These are phyloP conservation scores for Mycena epipterygia DNA, from an alignment of 768 basidiomycete species.

Conservation along the genomic window DNA sequence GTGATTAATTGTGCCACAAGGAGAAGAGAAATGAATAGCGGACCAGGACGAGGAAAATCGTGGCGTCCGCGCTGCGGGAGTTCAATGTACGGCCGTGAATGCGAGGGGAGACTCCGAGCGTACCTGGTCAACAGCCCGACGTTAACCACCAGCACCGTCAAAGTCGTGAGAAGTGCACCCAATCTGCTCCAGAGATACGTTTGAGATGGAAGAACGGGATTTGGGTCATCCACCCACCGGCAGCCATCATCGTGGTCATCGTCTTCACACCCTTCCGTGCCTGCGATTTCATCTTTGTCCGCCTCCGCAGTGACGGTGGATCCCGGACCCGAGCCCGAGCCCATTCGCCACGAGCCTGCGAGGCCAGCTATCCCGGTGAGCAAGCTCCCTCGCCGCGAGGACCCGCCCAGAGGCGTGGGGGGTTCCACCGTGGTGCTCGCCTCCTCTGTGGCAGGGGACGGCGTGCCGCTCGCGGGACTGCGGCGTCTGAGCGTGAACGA, in stretches of 20 bases:
- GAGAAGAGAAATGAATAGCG: constrained; percentile 41
- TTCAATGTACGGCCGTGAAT: too few species aligned
- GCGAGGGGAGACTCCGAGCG: neutral
- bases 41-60: constrained; percentile 43
- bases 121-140: constrained; percentile 53
- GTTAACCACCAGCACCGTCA: constrained; percentile 51
- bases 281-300: constrained; percentile 9
- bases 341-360: constrained; percentile 24
- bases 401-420: neutral
- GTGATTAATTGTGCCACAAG: neutral
- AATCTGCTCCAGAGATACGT: constrained; percentile 34
- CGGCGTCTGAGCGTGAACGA: constrained; percentile 18
- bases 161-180: constrained; percentile 47
- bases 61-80: constrained; percentile 45
- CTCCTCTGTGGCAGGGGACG: constrained; percentile 10
- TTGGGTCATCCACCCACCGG: constrained; percentile 12
- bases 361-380: constrained; percentile 13
- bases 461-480: neutral
- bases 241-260: constrained; percentile 23
- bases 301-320: constrained; percentile 23
- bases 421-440: neutral
- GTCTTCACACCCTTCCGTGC: neutral
- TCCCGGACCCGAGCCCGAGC: constrained; percentile 21
- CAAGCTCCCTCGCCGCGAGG: constrained; percentile 20
- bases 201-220: neutral